Conservation (phyloP, 2,329 filamentous ascomycete species). For the Exophiala spinifera region DNA sequence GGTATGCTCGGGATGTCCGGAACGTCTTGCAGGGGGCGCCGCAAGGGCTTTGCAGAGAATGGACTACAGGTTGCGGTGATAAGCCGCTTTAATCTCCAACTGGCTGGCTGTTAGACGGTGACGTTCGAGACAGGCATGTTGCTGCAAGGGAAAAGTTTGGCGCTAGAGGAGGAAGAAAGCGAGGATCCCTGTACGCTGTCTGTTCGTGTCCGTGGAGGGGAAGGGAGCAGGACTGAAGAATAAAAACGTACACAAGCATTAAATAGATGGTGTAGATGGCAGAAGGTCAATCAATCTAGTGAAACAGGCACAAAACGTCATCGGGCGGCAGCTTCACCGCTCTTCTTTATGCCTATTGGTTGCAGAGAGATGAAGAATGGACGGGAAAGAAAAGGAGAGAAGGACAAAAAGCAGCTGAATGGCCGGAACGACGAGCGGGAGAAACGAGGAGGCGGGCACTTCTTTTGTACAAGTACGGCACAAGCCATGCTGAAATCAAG, state of each 20-base stretch:
- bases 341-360: conserved; percentile 7
- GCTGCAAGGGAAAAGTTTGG: neutral
- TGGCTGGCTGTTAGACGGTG: conserved; percentile 3
- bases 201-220: neutral
- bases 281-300: neutral
- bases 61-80: conserved; percentile 12
- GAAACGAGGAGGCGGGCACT: neutral
- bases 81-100: conserved; percentile 1
- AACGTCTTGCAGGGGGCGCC: conserved; percentile 13
- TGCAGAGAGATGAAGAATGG: neutral
- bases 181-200: too few relatives aligned
- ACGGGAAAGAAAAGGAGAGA: neutral
- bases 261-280: neutral
- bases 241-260: conserved; percentile 7
- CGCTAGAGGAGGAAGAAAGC: neutral
- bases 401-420: neutral
- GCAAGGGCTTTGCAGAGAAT: neutral
- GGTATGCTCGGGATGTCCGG: neutral
- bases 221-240: neutral
- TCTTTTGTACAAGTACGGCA: neutral
- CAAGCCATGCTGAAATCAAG: neutral
- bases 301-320: conserved; percentile 15
- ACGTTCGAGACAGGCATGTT: conserved; percentile 12
- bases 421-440: neutral
- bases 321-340: conserved; percentile 18